These are phyloP conservation scores for Coemansia aciculifera DNA, from an alignment of 192 early-diverging fungal genomes.

Conservation along the genomic window DNA sequence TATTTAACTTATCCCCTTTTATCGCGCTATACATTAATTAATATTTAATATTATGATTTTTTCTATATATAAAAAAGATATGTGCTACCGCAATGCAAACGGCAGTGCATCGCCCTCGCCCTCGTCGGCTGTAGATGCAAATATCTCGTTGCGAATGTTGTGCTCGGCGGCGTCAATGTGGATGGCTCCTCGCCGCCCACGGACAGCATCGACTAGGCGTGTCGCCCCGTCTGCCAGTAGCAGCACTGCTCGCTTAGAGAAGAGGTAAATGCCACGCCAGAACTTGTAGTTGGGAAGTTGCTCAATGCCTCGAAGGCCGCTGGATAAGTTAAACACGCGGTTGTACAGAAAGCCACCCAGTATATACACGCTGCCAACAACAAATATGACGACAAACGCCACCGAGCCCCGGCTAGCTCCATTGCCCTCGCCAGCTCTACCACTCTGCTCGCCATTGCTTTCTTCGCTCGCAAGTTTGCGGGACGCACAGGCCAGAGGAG, in stretches of 20 bases:
- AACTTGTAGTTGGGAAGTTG: conserved; percentile 58
- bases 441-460: neutral
- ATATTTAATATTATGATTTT: neutral
- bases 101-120: conserved; percentile 29
- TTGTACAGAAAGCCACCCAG: conserved; percentile 59
- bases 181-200: conserved; percentile 32
- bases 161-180: conserved; percentile 43
- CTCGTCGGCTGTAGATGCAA: conserved; percentile 23
- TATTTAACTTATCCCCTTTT: neutral
- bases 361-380: conserved; percentile 52
- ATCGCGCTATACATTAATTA: neutral
- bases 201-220: conserved; percentile 9
- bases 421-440: neutral
- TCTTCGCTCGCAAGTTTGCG: conserved; percentile 1
- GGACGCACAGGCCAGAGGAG: conserved; percentile 40
- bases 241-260: conserved; percentile 16
- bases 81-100: conserved; percentile 2
- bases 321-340: conserved; percentile 53
- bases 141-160: conserved; percentile 40
- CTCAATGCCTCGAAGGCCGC: conserved; percentile 51
- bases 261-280: conserved; percentile 49
- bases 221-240: conserved; percentile 7
- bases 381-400: conserved; percentile 42
- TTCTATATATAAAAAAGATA: neutral
- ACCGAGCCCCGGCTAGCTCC: conserved; percentile 28